Evolutionary conservation across 495 filamentous ascomycete genomes (phyloP).

Genomic region (Talaromyces liani): DNA sequence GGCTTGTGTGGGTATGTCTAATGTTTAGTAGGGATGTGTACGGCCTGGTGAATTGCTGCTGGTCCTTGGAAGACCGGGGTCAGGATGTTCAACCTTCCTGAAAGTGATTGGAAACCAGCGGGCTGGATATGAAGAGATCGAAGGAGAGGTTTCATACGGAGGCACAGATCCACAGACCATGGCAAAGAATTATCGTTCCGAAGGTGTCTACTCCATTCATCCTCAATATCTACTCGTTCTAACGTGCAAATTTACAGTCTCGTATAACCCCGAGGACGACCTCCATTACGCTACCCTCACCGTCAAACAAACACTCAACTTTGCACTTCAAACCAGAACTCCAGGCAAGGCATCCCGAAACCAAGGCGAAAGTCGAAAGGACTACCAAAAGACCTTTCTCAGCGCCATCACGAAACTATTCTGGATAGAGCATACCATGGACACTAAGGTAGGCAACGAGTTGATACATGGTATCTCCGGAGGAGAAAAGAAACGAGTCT

Average conservation of each 20-base stretch:
- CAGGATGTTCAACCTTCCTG: constrained; percentile 66
- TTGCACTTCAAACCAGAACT: constrained; percentile 62
- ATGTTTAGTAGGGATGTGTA: constrained; percentile 31
- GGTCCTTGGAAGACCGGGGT: constrained; percentile 64
- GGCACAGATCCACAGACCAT: constrained; percentile 52
- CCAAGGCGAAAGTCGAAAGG: constrained; percentile 48
- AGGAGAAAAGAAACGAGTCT: constrained; percentile 68
- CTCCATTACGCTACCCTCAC: constrained; percentile 68
- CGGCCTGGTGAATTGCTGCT: constrained; percentile 47
- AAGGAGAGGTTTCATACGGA: constrained; percentile 59
- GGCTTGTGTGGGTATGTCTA: background rate
- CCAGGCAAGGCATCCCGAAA: constrained; percentile 55
- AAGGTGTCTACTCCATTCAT: constrained; percentile 23
- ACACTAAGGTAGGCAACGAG: constrained; percentile 62
- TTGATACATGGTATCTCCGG: constrained; percentile 61
- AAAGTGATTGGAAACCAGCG: constrained; percentile 63
- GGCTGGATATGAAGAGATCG: constrained; percentile 52
- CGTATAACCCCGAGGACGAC: constrained; percentile 68
- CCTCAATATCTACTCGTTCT: background rate
- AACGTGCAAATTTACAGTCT: constrained; percentile 22
- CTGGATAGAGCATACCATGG: constrained; percentile 63
- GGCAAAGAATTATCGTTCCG: constrained; percentile 57
- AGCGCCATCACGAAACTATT: constrained; percentile 69
- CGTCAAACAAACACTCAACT: constrained; percentile 61
- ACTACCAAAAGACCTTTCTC: constrained; percentile 61